Base-by-base conservation (phyloP, 2,329 filamentous ascomycete genomes). In the Colletotrichum limetticola region DNA sequence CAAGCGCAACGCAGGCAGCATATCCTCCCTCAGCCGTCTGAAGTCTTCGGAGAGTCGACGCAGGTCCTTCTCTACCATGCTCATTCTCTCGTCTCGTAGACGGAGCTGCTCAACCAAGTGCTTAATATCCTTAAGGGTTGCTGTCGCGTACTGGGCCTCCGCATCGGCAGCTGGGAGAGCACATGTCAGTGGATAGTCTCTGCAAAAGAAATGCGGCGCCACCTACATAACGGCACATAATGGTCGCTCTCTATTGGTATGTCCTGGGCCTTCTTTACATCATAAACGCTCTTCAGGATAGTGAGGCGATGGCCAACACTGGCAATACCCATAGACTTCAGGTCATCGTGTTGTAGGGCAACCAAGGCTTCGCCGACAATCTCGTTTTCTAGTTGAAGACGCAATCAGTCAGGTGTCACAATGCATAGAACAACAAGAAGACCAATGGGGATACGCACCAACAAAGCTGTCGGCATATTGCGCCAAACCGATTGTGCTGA, bases 271-370 rank as follows among this genome's bases (percentile, higher is more conserved):
- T 96, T 93, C 85, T 99, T 99, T 79, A 97, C 92, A 80, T 98
- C 95, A 84, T 98, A 98, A 67, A 98, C 95, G 78, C 92, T 95
- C 85, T 98, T 98, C 71, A 99, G 88, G 71, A 99, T 97, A 26
- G 95, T 97, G 78, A 99, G 87, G 73, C 97, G 92, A 85, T 99
- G 97, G 53, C 97, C 97, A 60, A 98, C 95, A 84, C 96, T 98
- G 75, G 88, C 87, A 76, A 99, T 94, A 60, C 95, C 95, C 92
- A 98, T 96, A 80, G 97, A 95, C 83, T 97, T 98, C 78, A 99
- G 86, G 81, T 98, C 96, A 70, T 97, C 94, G 81, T 98, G 97
- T 75, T 94, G 93, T 75, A 99, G 86, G 53, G 94, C 94, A 70
- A 98, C 91, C 75, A 99, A 86, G 65, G 94, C 96, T 81, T 98